A percentile compares a stretch with the other conserved stretches of the same genome.
Evolutionary conservation across 495 filamentous ascomycete species (phyloP).

Genomic region (Collariella sp.): DNA sequence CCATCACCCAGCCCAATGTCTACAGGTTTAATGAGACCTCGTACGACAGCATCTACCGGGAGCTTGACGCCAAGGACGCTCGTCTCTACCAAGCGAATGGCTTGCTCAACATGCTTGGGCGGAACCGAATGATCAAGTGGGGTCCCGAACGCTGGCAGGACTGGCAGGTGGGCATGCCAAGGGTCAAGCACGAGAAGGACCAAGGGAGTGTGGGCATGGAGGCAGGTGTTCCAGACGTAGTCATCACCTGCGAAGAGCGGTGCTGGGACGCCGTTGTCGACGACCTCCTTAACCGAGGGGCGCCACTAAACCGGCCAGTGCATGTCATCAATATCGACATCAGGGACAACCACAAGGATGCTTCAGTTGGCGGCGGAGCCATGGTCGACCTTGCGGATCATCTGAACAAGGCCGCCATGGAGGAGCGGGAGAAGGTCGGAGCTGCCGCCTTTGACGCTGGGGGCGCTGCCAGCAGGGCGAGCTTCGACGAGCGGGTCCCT

Average conservation of each 20-base stretch:
- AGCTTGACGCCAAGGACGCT: constrained; percentile 75
- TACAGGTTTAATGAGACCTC: constrained; percentile 95
- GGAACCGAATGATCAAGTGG: constrained; percentile 87
- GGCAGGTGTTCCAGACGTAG: constrained; percentile 83
- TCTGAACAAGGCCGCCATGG: constrained; percentile 70
- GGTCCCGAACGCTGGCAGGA: constrained; percentile 97
- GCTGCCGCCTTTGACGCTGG: constrained; percentile 59
- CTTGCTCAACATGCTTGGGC: constrained; percentile 86
- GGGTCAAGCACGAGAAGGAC: constrained; percentile 55
- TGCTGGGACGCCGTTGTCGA: constrained; percentile 99
- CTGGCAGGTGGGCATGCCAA: constrained; percentile 80
- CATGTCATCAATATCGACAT: constrained; percentile 98
- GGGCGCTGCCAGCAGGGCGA: constrained; percentile 53
- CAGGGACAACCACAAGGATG: constrained; percentile 96
- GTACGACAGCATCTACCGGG: constrained; percentile 85
- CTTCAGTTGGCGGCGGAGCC: constrained; percentile 77
- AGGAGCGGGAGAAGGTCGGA: constrained; percentile 62
- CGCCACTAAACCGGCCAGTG: constrained; percentile 77
- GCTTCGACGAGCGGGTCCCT: constrained; percentile 89
- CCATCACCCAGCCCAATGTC: constrained; percentile 87
- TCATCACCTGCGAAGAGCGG: constrained; percentile 95
- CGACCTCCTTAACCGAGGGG: constrained; percentile 76
- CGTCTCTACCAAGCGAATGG: constrained; percentile 87
- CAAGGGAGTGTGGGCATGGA: constrained; percentile 72
- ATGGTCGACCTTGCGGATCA: constrained; percentile 87